Evolutionary conservation across 163 green algal genomes (phyloP).

Genomic region (Volvox carteri): DNA sequence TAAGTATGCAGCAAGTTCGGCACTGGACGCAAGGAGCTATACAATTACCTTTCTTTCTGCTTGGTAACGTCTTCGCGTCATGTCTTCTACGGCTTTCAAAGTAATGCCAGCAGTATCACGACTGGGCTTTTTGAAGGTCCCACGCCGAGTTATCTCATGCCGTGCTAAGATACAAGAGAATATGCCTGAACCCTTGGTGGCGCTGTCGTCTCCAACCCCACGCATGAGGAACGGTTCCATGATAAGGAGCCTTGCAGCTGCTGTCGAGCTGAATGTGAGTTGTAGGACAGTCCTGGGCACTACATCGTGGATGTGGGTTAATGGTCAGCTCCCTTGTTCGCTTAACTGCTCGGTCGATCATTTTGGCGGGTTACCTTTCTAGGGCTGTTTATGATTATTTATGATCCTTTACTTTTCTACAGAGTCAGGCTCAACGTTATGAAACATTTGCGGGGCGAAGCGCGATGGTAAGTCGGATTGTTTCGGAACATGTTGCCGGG

Average conservation of each 20-base stretch:
- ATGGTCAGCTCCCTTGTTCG: no score
- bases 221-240: neutral
- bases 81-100: neutral
- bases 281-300: neutral
- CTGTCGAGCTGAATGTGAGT: constrained; percentile 36
- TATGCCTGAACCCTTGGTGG: neutral
- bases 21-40: no score
- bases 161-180: neutral
- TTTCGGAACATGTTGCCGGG: neutral
- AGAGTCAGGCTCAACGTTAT: constrained; percentile 32
- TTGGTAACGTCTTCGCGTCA: neutral
- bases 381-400: no score
- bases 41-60: no score
- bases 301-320: no score
- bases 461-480: constrained; percentile 34
- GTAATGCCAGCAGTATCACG: neutral
- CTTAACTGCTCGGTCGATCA: no score
- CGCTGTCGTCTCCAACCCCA: neutral
- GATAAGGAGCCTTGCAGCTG: constrained; percentile 43
- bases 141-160: neutral
- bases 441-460: constrained; percentile 41
- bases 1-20: no score
- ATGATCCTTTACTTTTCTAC: neutral
- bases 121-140: neutral
- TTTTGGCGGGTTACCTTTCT: no score